phyloP scores from a whole-genome alignment of 352 stramenopile genomes.

The Globisporangium nunn region DNA sequence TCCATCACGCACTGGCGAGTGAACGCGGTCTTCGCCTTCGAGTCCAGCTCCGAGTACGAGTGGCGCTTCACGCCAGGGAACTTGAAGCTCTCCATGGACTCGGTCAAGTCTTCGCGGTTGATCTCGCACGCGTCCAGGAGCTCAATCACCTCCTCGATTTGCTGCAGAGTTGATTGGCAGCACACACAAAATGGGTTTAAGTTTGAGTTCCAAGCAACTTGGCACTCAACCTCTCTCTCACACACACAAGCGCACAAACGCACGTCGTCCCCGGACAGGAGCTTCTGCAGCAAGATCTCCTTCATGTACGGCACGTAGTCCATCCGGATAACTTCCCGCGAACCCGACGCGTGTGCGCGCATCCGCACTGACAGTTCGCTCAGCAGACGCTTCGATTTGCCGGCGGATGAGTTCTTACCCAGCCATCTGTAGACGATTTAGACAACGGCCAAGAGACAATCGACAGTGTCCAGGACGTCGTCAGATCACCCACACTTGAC shows the following conservation, averaged over 20 bases:
- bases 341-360: constrained; percentile 77
- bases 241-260: constrained; percentile 1
- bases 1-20: constrained; percentile 70
- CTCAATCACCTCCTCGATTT: constrained; percentile 88
- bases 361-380: constrained; percentile 96
- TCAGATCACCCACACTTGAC: not conserved
- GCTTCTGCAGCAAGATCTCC: constrained; percentile 78
- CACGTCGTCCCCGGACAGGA: constrained; percentile 71
- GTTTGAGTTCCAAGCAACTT: not conserved
- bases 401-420: constrained; percentile 95
- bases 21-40: constrained; percentile 91
- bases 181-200: not conserved
- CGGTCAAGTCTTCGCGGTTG: constrained; percentile 95
- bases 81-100: constrained; percentile 93
- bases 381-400: constrained; percentile 93
- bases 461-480: not conserved
- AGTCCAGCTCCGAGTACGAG: constrained; percentile 72
- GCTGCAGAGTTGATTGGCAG: constrained; percentile 17
- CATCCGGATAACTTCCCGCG: constrained; percentile 81
- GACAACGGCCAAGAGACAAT: constrained; percentile 21
- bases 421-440: constrained; percentile 87
- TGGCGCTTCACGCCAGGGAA: constrained; percentile 70
- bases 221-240: not conserved
- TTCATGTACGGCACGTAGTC: constrained; percentile 89
- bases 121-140: constrained; percentile 97